phyloP scores from a whole-genome alignment of 139 green algal species.

The Picochlorum costavermella region DNA sequence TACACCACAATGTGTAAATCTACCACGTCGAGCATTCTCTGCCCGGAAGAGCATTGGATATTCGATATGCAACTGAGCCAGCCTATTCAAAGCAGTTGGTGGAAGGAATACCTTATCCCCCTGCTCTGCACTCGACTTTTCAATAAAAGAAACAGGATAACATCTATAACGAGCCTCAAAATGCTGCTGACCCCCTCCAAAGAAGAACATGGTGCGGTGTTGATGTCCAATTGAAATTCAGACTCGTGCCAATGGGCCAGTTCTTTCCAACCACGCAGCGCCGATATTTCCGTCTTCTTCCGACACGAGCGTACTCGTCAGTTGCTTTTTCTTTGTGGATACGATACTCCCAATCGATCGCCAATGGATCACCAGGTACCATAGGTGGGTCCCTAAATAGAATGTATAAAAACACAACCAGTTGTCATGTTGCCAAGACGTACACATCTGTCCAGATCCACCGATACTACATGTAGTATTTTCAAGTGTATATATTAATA shows the following conservation, averaged over 20 bases:
- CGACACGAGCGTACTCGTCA: no score
- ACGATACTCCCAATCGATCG: no score
- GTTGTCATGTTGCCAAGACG: no score
- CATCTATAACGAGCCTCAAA: slow-evolving; percentile 79
- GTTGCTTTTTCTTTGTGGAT: no score
- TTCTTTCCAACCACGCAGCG: background rate
- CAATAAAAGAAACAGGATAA: slow-evolving; percentile 93
- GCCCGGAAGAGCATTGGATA: slow-evolving; percentile 98
- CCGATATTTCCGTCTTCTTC: no score
- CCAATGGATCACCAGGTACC: no score
- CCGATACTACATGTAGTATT: no score
- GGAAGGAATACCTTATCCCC: slow-evolving; percentile 96
- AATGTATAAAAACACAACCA: no score
- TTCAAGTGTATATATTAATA: no score
- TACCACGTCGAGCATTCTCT: slow-evolving; percentile 50
- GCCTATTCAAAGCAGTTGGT: slow-evolving; percentile 83
- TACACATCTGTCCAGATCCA: no score
- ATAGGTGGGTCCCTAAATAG: no score
- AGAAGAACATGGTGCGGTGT: no score
- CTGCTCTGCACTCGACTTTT: slow-evolving; percentile 77
- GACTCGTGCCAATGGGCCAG: slow-evolving; percentile 27
- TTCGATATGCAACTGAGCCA: slow-evolving; percentile 90
- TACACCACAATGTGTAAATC: slow-evolving; percentile 90
- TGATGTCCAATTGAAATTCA: background rate
- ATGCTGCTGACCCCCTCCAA: slow-evolving; percentile 6